Percentiles rank a stretch among this genome's conserved stretches.
These are phyloP conservation scores for Chromosphaera perkinsii DNA, from an alignment of 208 protist species.

Conservation along the genomic window DNA sequence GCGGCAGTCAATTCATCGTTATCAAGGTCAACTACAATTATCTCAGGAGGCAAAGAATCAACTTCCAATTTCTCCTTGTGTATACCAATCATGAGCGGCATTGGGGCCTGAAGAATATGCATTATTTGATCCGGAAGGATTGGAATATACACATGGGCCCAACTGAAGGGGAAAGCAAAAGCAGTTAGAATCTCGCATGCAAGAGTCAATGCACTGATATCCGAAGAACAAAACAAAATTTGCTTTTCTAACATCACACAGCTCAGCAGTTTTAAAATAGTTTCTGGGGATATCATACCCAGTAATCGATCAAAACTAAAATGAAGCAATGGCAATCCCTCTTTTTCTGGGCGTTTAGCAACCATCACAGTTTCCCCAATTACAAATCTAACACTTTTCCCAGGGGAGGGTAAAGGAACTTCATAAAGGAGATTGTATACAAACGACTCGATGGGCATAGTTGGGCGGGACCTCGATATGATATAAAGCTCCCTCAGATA, in stretches of 20 bases:
- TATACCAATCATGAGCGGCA: slow-evolving; percentile 12
- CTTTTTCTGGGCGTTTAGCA: background rate
- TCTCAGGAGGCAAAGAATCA: background rate
- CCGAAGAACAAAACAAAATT: background rate
- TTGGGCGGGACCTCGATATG: too few species aligned
- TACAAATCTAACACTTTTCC: background rate
- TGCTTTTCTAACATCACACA: slow-evolving; percentile 18
- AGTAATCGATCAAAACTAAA: background rate
- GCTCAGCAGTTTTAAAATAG: slow-evolving; percentile 10
- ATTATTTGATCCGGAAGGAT: background rate
- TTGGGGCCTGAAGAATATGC: slow-evolving; percentile 2
- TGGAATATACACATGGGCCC: slow-evolving; percentile 5
- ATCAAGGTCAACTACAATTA: background rate
- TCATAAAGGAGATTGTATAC: too few species aligned
- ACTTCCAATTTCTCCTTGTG: background rate
- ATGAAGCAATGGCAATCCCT: background rate
- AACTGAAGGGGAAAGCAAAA: background rate
- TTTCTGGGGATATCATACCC: background rate
- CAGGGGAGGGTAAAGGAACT: background rate
- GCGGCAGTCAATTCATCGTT: background rate
- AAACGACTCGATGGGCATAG: too few species aligned
- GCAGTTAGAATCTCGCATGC: background rate
- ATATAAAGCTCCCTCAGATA: too few species aligned
- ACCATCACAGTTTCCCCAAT: background rate
- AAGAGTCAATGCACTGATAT: background rate